phyloP scores from a whole-genome alignment of 176 grass and related monocot species.

The Rhynchospora breviuscula region DNA sequence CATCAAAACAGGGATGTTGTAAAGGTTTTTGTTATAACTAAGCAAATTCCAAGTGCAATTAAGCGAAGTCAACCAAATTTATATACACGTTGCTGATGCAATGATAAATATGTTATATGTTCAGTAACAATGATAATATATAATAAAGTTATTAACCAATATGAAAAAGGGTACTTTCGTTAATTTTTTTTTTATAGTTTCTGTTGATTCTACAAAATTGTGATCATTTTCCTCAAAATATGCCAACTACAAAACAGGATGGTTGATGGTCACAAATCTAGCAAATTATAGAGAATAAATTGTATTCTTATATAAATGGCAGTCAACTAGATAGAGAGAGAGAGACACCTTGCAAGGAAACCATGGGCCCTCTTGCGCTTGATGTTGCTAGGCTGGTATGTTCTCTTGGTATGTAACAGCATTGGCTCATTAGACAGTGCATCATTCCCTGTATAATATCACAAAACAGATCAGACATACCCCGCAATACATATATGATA shows the following conservation, averaged over 20 bases:
- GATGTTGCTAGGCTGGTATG: slow-evolving; percentile 83
- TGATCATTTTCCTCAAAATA: not conserved
- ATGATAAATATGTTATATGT: not conserved
- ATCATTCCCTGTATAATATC: slow-evolving; percentile 47
- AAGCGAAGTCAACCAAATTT: not conserved
- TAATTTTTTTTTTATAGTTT: not conserved
- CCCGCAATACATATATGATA: not conserved
- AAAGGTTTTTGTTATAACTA: not conserved
- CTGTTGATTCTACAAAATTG: not conserved
- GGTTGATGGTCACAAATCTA: not conserved
- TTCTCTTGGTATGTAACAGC: slow-evolving; percentile 64
- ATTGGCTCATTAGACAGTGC: slow-evolving; percentile 53
- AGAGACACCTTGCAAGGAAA: slow-evolving; percentile 64
- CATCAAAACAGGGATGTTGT: not conserved
- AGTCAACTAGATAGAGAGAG: slow-evolving; percentile 4
- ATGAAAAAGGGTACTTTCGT: not conserved
- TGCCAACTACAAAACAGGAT: not conserved
- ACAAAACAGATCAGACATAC: not conserved
- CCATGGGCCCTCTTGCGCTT: slow-evolving; percentile 85
- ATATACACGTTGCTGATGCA: not conserved
- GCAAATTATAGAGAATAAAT: not conserved
- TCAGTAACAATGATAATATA: not conserved
- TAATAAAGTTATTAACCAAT: not conserved
- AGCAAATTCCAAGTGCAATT: not conserved
- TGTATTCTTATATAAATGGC: not conserved